Conservation (phyloP, 2,329 filamentous ascomycete species). For the Amphichorda felina region DNA sequence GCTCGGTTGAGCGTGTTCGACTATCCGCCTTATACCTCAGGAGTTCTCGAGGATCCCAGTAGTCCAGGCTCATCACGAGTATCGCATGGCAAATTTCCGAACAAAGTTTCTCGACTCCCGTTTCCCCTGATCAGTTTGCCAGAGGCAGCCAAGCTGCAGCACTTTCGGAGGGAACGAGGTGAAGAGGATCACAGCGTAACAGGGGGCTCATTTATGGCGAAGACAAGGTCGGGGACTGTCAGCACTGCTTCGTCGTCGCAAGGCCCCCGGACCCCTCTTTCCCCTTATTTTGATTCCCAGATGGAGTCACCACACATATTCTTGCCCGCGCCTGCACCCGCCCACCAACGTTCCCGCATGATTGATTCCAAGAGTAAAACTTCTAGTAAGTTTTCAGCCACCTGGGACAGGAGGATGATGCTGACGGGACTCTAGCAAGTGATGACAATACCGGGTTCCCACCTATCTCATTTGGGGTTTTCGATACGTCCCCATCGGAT, state of each 20-base stretch:
- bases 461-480: slow-evolving; percentile 10
- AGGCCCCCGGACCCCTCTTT: slow-evolving; percentile 13
- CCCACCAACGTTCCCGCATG: background rate
- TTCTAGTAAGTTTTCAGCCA: no score
- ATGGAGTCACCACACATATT: background rate
- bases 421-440: background rate
- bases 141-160: slow-evolving; percentile 21
- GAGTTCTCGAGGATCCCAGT: background rate
- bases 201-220: slow-evolving; percentile 14
- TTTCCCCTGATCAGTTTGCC: slow-evolving; percentile 24
- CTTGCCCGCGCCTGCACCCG: background rate
- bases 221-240: slow-evolving; percentile 15
- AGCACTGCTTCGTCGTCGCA: slow-evolving; percentile 14
- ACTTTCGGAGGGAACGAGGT: slow-evolving; percentile 17
- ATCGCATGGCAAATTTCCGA: slow-evolving; percentile 11
- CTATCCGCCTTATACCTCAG: slow-evolving; percentile 9
- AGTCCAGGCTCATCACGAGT: slow-evolving; percentile 4
- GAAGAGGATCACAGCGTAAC: slow-evolving; percentile 24
- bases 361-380: no score
- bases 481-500: slow-evolving; percentile 8
- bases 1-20: no score
- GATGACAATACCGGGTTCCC: background rate
- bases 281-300: slow-evolving; percentile 6
- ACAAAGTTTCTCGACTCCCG: slow-evolving; percentile 15
- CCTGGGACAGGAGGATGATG: no score